These are phyloP conservation scores for Wickerhamomyces mucosus DNA, from an alignment of 805 yeast species.

Conservation along the genomic window DNA sequence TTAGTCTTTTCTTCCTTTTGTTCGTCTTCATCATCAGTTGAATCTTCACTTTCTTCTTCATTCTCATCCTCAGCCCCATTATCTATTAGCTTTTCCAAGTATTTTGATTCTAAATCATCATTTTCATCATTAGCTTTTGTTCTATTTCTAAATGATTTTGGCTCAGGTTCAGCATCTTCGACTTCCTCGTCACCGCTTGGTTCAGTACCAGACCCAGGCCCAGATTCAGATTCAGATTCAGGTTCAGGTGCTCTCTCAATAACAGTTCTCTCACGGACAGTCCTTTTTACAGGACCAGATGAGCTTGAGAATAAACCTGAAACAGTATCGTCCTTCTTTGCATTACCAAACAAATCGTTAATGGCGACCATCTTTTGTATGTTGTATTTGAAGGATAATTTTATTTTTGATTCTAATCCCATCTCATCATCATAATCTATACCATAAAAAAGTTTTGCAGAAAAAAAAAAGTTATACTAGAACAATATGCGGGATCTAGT, in stretches of 20 bases:
- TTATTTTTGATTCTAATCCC: no score
- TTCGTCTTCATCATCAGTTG: conserved; percentile 15
- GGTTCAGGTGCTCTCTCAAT: conserved; percentile 11
- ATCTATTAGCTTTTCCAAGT: conserved; percentile 43
- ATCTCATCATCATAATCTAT: no score
- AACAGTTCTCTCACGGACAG: conserved; percentile 25
- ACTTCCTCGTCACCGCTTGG: conserved; percentile 16
- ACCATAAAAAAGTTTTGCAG: no score
- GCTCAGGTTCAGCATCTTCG: conserved; percentile 16
- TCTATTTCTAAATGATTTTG: conserved; percentile 14
- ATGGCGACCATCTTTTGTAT: no score
- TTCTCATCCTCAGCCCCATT: conserved; percentile 19
- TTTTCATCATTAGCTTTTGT: conserved; percentile 22
- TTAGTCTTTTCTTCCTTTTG: conserved; percentile 18
- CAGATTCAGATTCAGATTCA: conserved; percentile 3
- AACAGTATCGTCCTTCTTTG: conserved; percentile 23
- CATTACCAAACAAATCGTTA: conserved; percentile 23
- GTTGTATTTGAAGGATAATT: no score
- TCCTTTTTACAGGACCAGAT: conserved; percentile 40
- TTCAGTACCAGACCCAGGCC: conserved; percentile 5
- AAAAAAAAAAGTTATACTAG: no score
- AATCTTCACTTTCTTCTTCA: conserved; percentile 17
- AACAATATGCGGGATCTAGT: no score
- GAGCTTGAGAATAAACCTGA: conserved; percentile 28
- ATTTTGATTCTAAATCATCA: conserved; percentile 45